Percentiles rank a stretch among this genome's conserved stretches.
phyloP scores from a whole-genome alignment of 1,284 basidiomycete species.

The Austroboletus olivaceoglutinosus region DNA sequence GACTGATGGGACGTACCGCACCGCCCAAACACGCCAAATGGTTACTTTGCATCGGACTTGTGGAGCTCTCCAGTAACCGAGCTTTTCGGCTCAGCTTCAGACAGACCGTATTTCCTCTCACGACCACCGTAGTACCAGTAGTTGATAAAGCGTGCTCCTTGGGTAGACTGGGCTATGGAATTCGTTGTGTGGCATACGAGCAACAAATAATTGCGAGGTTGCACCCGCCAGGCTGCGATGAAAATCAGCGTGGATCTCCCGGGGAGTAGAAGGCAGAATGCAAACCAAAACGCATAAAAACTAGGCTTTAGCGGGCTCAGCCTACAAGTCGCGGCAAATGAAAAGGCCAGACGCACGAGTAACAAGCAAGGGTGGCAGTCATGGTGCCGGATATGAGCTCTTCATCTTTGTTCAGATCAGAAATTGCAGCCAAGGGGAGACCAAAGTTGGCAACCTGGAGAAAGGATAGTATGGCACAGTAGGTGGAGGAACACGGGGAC shows the following conservation, averaged over 20 bases:
- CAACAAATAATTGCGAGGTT: constrained; percentile 91
- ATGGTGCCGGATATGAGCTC: constrained; percentile 94
- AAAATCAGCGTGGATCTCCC: neutral
- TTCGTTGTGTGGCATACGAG: constrained; percentile 94
- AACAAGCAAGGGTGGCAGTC: constrained; percentile 84
- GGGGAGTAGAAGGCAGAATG: neutral
- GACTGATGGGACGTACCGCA: constrained; percentile 3
- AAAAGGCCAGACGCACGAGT: constrained; percentile 73
- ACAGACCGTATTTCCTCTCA: constrained; percentile 56
- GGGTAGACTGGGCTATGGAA: constrained; percentile 78
- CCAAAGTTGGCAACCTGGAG: constrained; percentile 94
- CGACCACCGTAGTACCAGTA: constrained; percentile 86
- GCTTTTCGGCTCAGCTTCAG: constrained; percentile 36
- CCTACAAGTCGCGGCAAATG: constrained; percentile 1
- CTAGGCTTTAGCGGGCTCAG: constrained; percentile 53
- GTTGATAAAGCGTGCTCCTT: constrained; percentile 82
- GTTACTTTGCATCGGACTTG: constrained; percentile 35
- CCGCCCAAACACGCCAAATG: neutral
- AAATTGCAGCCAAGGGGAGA: constrained; percentile 85
- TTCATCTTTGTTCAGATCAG: constrained; percentile 90
- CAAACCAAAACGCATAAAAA: constrained; percentile 93
- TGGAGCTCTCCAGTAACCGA: constrained; percentile 49
- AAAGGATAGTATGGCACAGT: constrained; percentile 18
- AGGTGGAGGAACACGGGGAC: constrained; percentile 35
- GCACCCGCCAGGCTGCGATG: constrained; percentile 81